These are phyloP conservation scores for Heterobasidion irregulare DNA, from an alignment of 1,284 basidiomycete genomes.

Conservation along the genomic window DNA sequence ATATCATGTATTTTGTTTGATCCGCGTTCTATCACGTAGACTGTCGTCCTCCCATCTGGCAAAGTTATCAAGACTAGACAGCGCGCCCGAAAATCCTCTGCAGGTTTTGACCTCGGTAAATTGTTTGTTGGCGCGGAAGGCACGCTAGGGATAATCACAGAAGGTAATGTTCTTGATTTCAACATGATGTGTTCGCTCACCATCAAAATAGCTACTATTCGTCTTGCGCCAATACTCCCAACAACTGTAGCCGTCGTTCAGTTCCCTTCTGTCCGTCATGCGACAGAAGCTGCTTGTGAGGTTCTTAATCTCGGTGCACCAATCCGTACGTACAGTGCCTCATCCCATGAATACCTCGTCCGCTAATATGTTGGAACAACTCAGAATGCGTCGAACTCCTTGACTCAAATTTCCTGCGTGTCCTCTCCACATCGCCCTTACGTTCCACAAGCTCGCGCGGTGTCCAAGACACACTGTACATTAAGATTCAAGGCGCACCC, in stretches of 20 bases:
- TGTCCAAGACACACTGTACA: slow-evolving; percentile 49
- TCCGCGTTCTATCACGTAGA: neutral
- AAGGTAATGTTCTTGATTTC: slow-evolving; percentile 21
- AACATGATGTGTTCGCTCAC: neutral
- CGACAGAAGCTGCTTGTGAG: slow-evolving; percentile 68
- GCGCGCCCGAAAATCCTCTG: slow-evolving; percentile 81
- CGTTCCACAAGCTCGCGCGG: slow-evolving; percentile 24
- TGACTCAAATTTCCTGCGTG: slow-evolving; percentile 63
- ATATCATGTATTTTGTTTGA: neutral
- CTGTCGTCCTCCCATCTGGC: slow-evolving; percentile 50
- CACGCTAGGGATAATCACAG: slow-evolving; percentile 88
- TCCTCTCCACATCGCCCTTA: slow-evolving; percentile 48
- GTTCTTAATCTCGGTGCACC: slow-evolving; percentile 49
- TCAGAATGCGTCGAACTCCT: slow-evolving; percentile 68
- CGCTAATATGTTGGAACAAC: neutral
- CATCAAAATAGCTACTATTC: slow-evolving; percentile 53
- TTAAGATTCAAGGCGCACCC: slow-evolving; percentile 76
- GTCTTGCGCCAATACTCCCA: slow-evolving; percentile 74
- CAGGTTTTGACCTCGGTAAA: slow-evolving; percentile 87
- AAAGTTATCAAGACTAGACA: slow-evolving; percentile 93
- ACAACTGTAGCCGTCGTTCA: slow-evolving; percentile 66
- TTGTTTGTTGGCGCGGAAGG: slow-evolving; percentile 32
- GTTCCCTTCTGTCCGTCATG: slow-evolving; percentile 56
- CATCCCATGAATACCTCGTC: neutral
- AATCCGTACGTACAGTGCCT: slow-evolving; percentile 49